phyloP scores from a whole-genome alignment of 1,284 basidiomycete genomes.

The Sanguinoderma infundibulare region DNA sequence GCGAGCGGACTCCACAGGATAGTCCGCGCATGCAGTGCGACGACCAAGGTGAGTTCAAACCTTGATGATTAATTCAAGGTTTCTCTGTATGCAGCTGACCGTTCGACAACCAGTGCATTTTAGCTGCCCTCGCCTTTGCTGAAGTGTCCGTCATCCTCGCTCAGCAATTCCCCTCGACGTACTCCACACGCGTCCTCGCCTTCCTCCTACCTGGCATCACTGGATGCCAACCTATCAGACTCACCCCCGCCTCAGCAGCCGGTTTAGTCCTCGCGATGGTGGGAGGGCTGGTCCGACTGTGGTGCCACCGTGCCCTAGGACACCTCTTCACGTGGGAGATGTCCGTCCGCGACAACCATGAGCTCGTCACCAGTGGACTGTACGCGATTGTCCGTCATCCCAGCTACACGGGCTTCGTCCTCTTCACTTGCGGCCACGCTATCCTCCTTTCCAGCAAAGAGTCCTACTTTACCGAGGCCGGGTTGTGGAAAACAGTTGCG shows the following conservation, averaged over 20 bases:
- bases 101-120: not conserved
- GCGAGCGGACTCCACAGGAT: not conserved
- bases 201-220: not conserved
- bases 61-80: too few relatives aligned
- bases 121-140: not conserved
- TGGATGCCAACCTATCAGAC: not conserved
- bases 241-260: not conserved
- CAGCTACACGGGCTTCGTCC: conserved; percentile 13
- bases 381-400: conserved; percentile 27
- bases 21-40: not conserved
- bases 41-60: conserved; percentile 1
- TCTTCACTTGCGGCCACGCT: conserved; percentile 7
- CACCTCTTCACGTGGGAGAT: conserved; percentile 18
- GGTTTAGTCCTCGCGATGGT: not conserved
- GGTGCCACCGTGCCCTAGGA: conserved; percentile 13
- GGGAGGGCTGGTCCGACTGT: conserved; percentile 11
- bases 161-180: not conserved
- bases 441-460: not conserved
- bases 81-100: too few relatives aligned
- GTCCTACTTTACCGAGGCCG: conserved; percentile 8
- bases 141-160: conserved; percentile 7
- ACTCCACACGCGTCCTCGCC: conserved; percentile 4
- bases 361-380: conserved; percentile 23
- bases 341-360: conserved; percentile 13
- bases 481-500: not conserved